Evolutionary conservation across 2,329 filamentous ascomycete genomes (phyloP).

Genomic region (Emydomyces testavorans): DNA sequence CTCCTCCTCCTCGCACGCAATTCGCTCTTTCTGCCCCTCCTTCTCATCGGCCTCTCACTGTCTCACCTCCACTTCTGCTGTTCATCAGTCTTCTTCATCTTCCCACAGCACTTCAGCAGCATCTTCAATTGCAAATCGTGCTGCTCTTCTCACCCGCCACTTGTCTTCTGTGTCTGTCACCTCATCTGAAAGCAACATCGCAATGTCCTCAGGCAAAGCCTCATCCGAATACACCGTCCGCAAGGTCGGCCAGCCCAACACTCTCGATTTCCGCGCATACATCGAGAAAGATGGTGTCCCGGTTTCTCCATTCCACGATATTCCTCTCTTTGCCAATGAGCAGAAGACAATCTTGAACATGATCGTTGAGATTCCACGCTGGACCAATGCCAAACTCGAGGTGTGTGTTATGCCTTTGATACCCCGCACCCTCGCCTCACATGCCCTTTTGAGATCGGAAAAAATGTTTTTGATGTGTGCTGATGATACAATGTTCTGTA

Average conservation of each 20-base stretch:
- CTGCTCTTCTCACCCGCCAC: constrained; percentile 39
- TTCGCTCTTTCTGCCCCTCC: constrained; percentile 11
- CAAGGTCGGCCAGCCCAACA: constrained; percentile 83
- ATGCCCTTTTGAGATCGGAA: neutral
- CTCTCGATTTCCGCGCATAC: constrained; percentile 93
- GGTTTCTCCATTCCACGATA: constrained; percentile 94
- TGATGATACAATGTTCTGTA: constrained; percentile 29
- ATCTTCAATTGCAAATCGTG: constrained; percentile 25
- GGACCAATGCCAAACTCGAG: constrained; percentile 99
- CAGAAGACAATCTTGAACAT: constrained; percentile 97
- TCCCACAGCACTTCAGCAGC: constrained; percentile 2
- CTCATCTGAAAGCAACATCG: constrained; percentile 23
- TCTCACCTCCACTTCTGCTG: constrained; percentile 21
- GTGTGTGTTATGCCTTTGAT: constrained; percentile 42
- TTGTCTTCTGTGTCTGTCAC: constrained; percentile 34
- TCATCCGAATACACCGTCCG: constrained; percentile 60
- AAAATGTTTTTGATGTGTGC: neutral
- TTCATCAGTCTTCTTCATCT: constrained; percentile 14
- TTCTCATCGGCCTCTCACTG: constrained; percentile 19
- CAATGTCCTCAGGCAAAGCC: constrained; percentile 24
- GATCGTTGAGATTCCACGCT: constrained; percentile 97
- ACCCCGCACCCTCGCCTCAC: neutral
- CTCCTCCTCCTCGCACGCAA: constrained; percentile 23
- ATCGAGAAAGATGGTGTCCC: constrained; percentile 94
- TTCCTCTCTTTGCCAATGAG: constrained; percentile 93